Base-by-base conservation (phyloP, 768 basidiomycete genomes). In the Krasilnikovozyma curviuscula region DNA sequence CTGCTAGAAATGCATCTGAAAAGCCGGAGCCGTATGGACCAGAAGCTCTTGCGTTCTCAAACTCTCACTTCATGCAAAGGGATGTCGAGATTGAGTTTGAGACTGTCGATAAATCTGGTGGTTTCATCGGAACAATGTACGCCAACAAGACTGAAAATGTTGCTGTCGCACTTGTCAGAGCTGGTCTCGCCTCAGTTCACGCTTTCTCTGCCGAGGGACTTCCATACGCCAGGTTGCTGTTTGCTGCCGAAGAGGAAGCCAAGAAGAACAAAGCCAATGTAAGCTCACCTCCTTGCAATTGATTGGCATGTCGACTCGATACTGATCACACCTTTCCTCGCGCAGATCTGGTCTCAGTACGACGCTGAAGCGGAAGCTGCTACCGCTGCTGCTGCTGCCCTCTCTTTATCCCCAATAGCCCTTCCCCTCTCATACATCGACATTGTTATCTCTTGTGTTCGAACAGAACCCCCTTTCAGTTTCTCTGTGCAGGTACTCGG, bases 11-110 rank as follows among this genome's bases (percentile, higher is more conserved):
- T 48, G 55, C 82, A 67, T 61, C 43, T 70, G 93, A 97, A 55
- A 86, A 86, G 65, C 71, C 78, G 41, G 91, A 98, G 59, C 83
- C 88, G 2, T 95, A 70, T 63, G 93, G 91, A 14, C 57, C 63
- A 1, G 91, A 98, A 59, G 76, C 88, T 5, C 68, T 73, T 5
- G 79, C 84, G 32, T 95, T 83, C 57, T 71, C 84, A 3, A 73
- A 73, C 7, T 74, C 76, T 35, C 73, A 74, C 52, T 88, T 79
- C 61, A 79, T 95, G 79, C 91, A 98, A 63, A 76, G 91, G 25
- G 91, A 98, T 59, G 78, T 85, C 6, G 91, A 98, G 63, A 78
- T 97, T 50, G 81, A 84, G 56, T 78, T 95, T 39, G 84, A 91
- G 50, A 73, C 73, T 14, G 75, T 79, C 14, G 91, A 98, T 69